Conservation (phyloP, 2,329 filamentous ascomycete genomes). For the Purpureocillium takamizusanense region DNA sequence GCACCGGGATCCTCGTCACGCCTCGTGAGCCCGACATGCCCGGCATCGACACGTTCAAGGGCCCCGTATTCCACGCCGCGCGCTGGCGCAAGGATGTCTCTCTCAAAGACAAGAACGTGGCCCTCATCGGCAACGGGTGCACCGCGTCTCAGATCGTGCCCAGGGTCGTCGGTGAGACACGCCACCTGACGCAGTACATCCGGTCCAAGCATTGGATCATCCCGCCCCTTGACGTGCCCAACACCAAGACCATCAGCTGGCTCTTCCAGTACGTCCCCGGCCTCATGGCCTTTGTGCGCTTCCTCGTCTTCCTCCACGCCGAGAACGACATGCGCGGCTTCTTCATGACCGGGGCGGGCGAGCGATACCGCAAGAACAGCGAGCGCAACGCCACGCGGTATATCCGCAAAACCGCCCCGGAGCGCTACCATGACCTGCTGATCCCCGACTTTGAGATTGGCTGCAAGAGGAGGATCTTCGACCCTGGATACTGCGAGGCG, state of each 20-base stretch:
- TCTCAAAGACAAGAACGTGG: conserved; percentile 36
- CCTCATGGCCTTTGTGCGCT: conserved; percentile 24
- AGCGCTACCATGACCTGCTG: conserved; percentile 51
- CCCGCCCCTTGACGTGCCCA: conserved; percentile 17
- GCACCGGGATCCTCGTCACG: conserved; percentile 21
- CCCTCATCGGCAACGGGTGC: conserved; percentile 46
- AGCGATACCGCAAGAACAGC: conserved; percentile 22
- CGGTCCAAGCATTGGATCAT: conserved; percentile 34
- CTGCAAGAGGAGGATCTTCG: conserved; percentile 56
- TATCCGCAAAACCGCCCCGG: conserved; percentile 36
- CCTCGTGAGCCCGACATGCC: conserved; percentile 31
- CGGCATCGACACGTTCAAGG: conserved; percentile 41
- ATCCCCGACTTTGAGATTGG: conserved; percentile 54
- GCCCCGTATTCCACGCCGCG: conserved; percentile 44
- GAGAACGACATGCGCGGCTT: conserved; percentile 28
- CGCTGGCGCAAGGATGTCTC: conserved; percentile 43
- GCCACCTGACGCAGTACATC: conserved; percentile 30
- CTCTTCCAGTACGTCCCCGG: conserved; percentile 41
- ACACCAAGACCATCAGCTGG: conserved; percentile 8
- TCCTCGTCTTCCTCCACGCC: conserved; percentile 29
- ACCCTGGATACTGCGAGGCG: conserved; percentile 43
- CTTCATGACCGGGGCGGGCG: conserved; percentile 24
- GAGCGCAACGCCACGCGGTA: conserved; percentile 29
- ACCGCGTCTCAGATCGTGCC: conserved; percentile 45
- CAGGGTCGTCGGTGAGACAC: conserved; percentile 25